phyloP scores from a whole-genome alignment of 2,329 filamentous ascomycete species.

The Colletotrichum sojae region DNA sequence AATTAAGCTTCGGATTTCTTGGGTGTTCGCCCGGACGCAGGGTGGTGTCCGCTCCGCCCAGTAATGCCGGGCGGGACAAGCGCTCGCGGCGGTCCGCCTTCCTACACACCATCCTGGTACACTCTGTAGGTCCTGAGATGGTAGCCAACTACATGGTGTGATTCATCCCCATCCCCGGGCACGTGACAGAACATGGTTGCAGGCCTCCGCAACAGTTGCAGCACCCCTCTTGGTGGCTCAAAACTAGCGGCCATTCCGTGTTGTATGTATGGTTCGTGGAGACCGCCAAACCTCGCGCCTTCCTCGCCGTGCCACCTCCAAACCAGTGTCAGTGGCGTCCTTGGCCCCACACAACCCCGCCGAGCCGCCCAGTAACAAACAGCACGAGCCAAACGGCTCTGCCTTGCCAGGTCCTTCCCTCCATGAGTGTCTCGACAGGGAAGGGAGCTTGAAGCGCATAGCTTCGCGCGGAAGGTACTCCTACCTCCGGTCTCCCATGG shows the following conservation, averaged over 20 bases:
- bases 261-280: conserved; percentile 6
- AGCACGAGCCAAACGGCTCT: background rate
- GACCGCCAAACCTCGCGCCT: background rate
- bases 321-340: background rate
- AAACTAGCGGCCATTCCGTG: background rate
- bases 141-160: background rate
- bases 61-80: conserved; percentile 2
- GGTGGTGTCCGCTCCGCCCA: background rate
- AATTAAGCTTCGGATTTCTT: background rate
- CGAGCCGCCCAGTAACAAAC: background rate
- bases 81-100: background rate
- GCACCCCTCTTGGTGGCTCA: background rate
- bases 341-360: background rate
- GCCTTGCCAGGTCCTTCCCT: conserved; percentile 20
- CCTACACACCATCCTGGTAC: background rate
- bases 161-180: too few species aligned
- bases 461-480: background rate
- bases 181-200: background rate
- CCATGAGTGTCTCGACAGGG: background rate
- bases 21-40: background rate
- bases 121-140: background rate
- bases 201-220: background rate
- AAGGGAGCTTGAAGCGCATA: conserved; percentile 1
- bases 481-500: background rate
- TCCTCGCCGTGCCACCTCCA: background rate